Evolutionary conservation across 768 basidiomycete species (phyloP).

Genomic region (Coprinopsis marcescibilis): DNA sequence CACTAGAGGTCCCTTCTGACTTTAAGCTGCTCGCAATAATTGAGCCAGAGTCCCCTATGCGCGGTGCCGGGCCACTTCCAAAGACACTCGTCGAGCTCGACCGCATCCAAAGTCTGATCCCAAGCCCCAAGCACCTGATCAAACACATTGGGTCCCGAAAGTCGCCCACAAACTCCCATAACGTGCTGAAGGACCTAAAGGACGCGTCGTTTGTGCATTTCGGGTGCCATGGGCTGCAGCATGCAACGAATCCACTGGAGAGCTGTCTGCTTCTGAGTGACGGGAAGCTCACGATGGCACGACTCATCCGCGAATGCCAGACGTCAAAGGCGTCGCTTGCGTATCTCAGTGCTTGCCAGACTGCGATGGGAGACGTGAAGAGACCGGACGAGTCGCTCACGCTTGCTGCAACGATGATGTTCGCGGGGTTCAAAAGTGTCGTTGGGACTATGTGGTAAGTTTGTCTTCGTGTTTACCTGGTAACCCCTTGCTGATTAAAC

Average conservation of each 20-base stretch:
- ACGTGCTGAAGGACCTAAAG: not conserved
- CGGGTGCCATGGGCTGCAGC: slow-evolving; percentile 28
- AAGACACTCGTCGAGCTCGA: not conserved
- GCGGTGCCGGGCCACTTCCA: not conserved
- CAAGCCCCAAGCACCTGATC: not conserved
- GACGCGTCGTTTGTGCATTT: slow-evolving; percentile 22
- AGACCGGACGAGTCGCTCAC: slow-evolving; percentile 23
- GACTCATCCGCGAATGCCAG: slow-evolving; percentile 15
- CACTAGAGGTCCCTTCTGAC: not conserved
- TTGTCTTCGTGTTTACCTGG: not conserved
- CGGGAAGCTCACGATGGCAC: slow-evolving; percentile 16
- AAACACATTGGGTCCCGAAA: not conserved
- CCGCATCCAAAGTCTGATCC: not conserved
- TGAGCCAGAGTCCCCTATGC: not conserved
- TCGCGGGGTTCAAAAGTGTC: slow-evolving; percentile 22
- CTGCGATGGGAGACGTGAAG: slow-evolving; percentile 25
- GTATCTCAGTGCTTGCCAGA: slow-evolving; percentile 40
- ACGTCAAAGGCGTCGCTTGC: slow-evolving; percentile 25
- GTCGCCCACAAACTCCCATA: not conserved
- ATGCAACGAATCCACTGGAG: slow-evolving; percentile 19
- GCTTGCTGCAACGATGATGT: slow-evolving; percentile 34
- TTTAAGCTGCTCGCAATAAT: slow-evolving; percentile 2
- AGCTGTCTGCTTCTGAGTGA: slow-evolving; percentile 20
- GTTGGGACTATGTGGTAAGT: slow-evolving; percentile 38
- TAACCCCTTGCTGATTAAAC: not conserved